These are phyloP conservation scores for Saccharomyces hybrid DNA, from an alignment of 1,139 yeast genomes.

Conservation along the genomic window DNA sequence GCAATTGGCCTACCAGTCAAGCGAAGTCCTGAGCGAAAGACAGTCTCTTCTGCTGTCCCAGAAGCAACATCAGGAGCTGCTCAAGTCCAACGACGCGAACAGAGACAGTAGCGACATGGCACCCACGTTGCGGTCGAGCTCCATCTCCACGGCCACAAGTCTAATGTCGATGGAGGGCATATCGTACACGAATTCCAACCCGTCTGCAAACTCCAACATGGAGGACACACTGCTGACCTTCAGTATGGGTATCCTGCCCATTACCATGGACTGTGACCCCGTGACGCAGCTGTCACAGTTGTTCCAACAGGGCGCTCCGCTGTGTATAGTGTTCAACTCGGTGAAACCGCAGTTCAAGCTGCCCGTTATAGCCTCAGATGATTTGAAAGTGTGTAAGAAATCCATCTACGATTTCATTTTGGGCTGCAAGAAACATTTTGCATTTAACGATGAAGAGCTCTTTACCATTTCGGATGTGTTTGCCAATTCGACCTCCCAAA, in stretches of 20 bases:
- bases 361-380: slow-evolving; percentile 62
- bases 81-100: slow-evolving; percentile 25
- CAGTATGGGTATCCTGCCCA: slow-evolving; percentile 70
- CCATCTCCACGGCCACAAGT: slow-evolving; percentile 23
- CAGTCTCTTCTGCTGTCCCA: slow-evolving; percentile 57
- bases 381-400: slow-evolving; percentile 76
- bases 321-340: slow-evolving; percentile 73
- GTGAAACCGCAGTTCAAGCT: slow-evolving; percentile 37
- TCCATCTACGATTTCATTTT: slow-evolving; percentile 84
- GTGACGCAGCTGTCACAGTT: slow-evolving; percentile 85
- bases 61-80: slow-evolving; percentile 28
- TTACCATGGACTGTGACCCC: slow-evolving; percentile 73
- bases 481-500: slow-evolving; percentile 70
- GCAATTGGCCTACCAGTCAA: slow-evolving; percentile 49
- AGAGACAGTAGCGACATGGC: slow-evolving; percentile 17
- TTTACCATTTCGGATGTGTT: slow-evolving; percentile 89
- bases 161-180: slow-evolving; percentile 17
- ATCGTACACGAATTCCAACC: slow-evolving; percentile 17
- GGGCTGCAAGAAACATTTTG: slow-evolving; percentile 74
- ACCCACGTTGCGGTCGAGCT: slow-evolving; percentile 19
- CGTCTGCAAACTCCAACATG: slow-evolving; percentile 28
- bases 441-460: slow-evolving; percentile 69
- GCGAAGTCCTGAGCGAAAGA: slow-evolving; percentile 63
- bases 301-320: slow-evolving; percentile 87
- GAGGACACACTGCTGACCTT: slow-evolving; percentile 42